A percentile compares a stretch with the other conserved stretches of the same genome.
Evolutionary conservation across 1,284 basidiomycete species (phyloP).

Genomic region (Pseudozyma flocculosa): DNA sequence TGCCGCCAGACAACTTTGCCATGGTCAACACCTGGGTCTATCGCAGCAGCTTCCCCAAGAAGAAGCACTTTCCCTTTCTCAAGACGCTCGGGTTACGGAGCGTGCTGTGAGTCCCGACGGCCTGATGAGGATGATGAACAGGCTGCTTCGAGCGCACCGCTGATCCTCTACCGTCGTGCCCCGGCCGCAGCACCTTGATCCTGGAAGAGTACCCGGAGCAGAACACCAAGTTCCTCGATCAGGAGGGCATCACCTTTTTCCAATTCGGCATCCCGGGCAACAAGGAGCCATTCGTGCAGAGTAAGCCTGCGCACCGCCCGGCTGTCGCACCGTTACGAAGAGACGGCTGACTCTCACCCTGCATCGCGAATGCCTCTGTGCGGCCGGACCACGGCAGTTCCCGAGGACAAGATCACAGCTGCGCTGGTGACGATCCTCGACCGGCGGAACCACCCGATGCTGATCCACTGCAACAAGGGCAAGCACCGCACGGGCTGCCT

Average conservation of each 20-base stretch:
- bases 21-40: conserved; percentile 62
- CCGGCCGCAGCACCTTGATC: conserved; percentile 55
- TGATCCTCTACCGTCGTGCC: no score
- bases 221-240: conserved; percentile 61
- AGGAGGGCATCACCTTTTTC: conserved; percentile 60
- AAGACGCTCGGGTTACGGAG: conserved; percentile 62
- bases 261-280: conserved; percentile 66
- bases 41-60: conserved; percentile 62
- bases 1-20: conserved; percentile 58
- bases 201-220: conserved; percentile 64
- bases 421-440: conserved; percentile 64
- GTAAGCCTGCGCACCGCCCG: conserved; percentile 1
- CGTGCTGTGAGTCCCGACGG: conserved; percentile 62
- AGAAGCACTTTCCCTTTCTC: conserved; percentile 64
- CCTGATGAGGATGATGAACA: no score
- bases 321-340: neutral
- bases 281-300: conserved; percentile 59
- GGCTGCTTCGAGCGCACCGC: no score
- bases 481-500: conserved; percentile 66
- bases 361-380: no score
- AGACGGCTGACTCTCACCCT: neutral
- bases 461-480: conserved; percentile 67
- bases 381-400: no score
- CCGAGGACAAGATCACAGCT: conserved; percentile 63
- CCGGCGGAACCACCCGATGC: conserved; percentile 63